A percentile compares a stretch with the other conserved stretches of the same genome.
Conservation (phyloP, 495 filamentous ascomycete species). For the Lasiosphaeria hispida region DNA sequence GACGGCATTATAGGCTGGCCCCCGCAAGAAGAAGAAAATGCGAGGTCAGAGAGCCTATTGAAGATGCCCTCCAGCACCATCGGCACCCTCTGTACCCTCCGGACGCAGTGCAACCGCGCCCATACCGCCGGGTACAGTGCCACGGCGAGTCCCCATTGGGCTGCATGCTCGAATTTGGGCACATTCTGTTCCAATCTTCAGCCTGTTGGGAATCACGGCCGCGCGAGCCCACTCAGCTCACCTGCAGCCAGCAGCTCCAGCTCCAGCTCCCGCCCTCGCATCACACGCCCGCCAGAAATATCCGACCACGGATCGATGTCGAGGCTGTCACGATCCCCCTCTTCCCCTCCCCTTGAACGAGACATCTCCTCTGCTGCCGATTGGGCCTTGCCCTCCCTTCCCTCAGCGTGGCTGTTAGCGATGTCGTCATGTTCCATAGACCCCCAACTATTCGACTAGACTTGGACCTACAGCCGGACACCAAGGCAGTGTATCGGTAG, state of each 20-base stretch:
- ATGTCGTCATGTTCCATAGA: too few relatives aligned
- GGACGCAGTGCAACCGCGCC: background rate
- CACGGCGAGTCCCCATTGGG: conserved; percentile 12
- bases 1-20: conserved; percentile 12
- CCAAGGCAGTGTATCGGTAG: too few relatives aligned
- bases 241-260: conserved; percentile 6
- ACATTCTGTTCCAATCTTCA: conserved; percentile 6
- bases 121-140: conserved; percentile 13
- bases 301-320: background rate
- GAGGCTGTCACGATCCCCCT: background rate
- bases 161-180: conserved; percentile 5
- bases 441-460: too few relatives aligned
- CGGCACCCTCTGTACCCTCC: too few relatives aligned
- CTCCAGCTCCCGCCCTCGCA: background rate
- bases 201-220: too few relatives aligned
- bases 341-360: background rate
- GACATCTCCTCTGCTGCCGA: too few relatives aligned
- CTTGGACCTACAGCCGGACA: too few relatives aligned
- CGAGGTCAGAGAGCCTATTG: conserved; percentile 5
- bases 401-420: too few relatives aligned
- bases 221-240: background rate
- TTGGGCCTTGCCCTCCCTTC: too few relatives aligned
- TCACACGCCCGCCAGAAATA: conserved; percentile 1
- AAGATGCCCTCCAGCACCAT: background rate
- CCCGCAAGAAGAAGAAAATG: background rate